phyloP scores from a whole-genome alignment of 2,329 filamentous ascomycete genomes.

The Claviceps humidiphila region DNA sequence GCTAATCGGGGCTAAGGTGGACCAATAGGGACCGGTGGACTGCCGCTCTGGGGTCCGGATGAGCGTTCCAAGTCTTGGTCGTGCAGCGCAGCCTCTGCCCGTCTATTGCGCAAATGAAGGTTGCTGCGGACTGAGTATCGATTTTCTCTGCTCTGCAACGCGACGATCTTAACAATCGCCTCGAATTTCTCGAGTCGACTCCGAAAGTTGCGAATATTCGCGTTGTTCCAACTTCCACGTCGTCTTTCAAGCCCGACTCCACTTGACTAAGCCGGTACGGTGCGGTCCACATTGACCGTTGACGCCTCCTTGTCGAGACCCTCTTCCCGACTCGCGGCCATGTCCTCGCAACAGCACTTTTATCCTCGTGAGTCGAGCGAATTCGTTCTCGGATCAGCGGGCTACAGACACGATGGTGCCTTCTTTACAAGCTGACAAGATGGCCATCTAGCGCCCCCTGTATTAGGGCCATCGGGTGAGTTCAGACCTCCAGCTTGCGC shows the following conservation, averaged over 20 bases:
- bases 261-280: too few relatives aligned
- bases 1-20: not conserved
- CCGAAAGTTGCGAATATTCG: too few relatives aligned
- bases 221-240: too few relatives aligned
- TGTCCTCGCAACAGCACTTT: conserved; percentile 29
- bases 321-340: conserved; percentile 9
- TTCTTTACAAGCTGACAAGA: not conserved
- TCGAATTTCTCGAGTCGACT: too few relatives aligned
- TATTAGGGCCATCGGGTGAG: conserved; percentile 14
- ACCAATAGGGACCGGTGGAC: not conserved
- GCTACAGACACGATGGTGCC: not conserved
- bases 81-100: too few relatives aligned
- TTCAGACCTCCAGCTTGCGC: not conserved
- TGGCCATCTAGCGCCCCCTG: conserved; percentile 7
- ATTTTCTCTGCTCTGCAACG: too few relatives aligned
- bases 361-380: conserved; percentile 30
- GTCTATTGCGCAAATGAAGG: too few relatives aligned
- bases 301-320: not conserved
- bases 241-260: too few relatives aligned
- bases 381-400: not conserved
- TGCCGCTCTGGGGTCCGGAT: not conserved
- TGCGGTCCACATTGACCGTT: not conserved
- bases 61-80: too few relatives aligned
- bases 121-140: too few relatives aligned
- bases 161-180: too few relatives aligned